These are phyloP conservation scores for Monilinia aucupariae DNA, from an alignment of 2,329 filamentous ascomycete species.

Conservation along the genomic window DNA sequence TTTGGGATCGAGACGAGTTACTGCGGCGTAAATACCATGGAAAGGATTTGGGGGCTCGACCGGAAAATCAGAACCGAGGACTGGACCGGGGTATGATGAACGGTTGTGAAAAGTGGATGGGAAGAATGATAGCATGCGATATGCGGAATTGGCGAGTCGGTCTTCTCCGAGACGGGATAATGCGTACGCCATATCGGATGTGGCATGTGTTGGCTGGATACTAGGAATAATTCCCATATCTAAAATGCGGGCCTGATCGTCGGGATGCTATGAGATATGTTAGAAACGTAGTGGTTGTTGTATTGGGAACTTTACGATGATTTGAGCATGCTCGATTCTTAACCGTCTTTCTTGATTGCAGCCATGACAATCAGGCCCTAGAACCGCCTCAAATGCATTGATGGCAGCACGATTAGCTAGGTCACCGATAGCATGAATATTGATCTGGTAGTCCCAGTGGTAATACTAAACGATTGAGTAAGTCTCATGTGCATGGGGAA, in stretches of 20 bases:
- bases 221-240: conserved; percentile 59
- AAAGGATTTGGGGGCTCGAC: conserved; percentile 65
- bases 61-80: conserved; percentile 66
- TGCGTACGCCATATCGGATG: conserved; percentile 65
- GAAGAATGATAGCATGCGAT: conserved; percentile 60
- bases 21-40: conserved; percentile 63
- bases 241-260: conserved; percentile 56
- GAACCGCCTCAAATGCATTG: conserved; percentile 54
- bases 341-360: conserved; percentile 55
- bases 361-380: conserved; percentile 48
- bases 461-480: conserved; percentile 42
- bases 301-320: conserved; percentile 43
- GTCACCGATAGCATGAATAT: conserved; percentile 69
- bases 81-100: conserved; percentile 36
- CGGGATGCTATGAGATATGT: conserved; percentile 41
- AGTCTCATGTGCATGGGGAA: neutral
- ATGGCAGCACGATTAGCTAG: conserved; percentile 60
- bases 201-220: conserved; percentile 65
- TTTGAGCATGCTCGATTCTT: conserved; percentile 66
- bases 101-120: conserved; percentile 33
- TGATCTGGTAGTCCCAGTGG: conserved; percentile 57
- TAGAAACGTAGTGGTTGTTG: neutral
- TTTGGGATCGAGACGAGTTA: conserved; percentile 54
- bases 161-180: conserved; percentile 51
- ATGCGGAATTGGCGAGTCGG: conserved; percentile 53